Evolutionary conservation across 139 green algal genomes (phyloP).

Genomic region (Trebouxia sp.): DNA sequence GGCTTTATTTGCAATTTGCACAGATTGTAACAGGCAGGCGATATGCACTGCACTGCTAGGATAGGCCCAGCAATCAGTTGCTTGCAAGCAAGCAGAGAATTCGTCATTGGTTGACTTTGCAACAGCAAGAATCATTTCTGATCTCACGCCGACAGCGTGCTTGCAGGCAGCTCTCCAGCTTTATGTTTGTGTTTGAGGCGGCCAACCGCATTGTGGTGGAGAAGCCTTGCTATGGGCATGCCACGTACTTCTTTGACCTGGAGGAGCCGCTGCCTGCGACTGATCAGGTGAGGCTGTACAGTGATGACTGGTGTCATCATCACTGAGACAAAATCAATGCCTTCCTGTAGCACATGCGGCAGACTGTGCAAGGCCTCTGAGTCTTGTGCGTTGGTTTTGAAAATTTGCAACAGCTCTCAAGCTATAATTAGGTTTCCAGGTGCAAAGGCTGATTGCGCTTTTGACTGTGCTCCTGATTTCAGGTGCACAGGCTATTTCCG

Average conservation of each 20-base stretch:
- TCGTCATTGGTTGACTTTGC: not conserved
- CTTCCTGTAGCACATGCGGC: no score
- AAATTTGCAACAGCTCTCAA: no score
- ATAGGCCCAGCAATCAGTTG: not conserved
- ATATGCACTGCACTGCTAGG: not conserved
- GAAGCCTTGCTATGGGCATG: constrained; percentile 31
- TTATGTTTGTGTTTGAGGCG: constrained; percentile 44
- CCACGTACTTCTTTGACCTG: constrained; percentile 40
- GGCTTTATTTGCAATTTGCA: not conserved
- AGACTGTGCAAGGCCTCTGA: no score
- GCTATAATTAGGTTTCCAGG: no score
- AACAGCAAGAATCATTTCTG: not conserved
- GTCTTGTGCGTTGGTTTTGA: no score
- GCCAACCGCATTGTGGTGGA: constrained; percentile 44
- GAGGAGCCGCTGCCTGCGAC: constrained; percentile 32
- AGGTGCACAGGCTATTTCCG: no score
- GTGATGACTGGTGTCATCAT: no score
- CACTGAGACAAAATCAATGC: not conserved
- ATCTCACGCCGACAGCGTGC: not conserved
- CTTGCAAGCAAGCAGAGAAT: not conserved
- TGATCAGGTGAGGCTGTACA: constrained; percentile 9
- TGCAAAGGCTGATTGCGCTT: no score
- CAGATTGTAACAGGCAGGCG: not conserved
- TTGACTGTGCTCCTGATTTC: no score
- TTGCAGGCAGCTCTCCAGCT: constrained; percentile 38